A percentile compares a stretch with the other conserved stretches of the same genome.
Conservation (phyloP, 371 early-diverging fungal genomes). For the Rhizopus sp. region DNA sequence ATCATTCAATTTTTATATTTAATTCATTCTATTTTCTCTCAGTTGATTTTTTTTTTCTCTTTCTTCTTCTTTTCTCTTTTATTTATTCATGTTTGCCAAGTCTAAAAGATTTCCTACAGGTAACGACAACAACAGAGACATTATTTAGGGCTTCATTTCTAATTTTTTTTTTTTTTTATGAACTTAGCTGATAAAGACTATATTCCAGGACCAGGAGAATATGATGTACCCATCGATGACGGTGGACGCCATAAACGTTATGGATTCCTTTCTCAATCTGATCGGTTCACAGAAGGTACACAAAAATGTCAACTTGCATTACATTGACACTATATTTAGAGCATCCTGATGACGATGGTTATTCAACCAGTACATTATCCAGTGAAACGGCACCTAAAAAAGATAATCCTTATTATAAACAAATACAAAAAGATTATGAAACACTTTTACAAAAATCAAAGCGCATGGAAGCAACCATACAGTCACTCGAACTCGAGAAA, state of each 20-base stretch:
- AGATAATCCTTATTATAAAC: not conserved
- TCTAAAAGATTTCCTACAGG: slow-evolving; percentile 46
- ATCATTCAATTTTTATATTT: slow-evolving; percentile 9
- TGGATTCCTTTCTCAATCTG: slow-evolving; percentile 34
- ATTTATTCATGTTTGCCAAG: slow-evolving; percentile 41
- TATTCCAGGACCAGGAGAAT: slow-evolving; percentile 49
- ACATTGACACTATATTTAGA: not conserved
- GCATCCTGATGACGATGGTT: not conserved
- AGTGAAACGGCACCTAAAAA: not conserved
- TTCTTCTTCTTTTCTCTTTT: slow-evolving; percentile 11
- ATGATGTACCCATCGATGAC: slow-evolving; percentile 32
- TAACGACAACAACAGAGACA: slow-evolving; percentile 7
- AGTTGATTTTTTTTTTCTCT: slow-evolving; percentile 4
- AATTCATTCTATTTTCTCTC: slow-evolving; percentile 3
- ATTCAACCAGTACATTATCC: not conserved
- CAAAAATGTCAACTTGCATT: not conserved
- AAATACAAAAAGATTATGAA: slow-evolving; percentile 45
- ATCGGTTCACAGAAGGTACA: slow-evolving; percentile 27
- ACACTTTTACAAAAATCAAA: slow-evolving; percentile 32
- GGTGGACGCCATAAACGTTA: slow-evolving; percentile 27
- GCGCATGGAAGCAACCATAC: slow-evolving; percentile 30
- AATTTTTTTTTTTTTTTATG: not conserved
- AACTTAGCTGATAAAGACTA: slow-evolving; percentile 35
- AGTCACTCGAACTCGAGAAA: slow-evolving; percentile 29
- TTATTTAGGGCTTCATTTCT: not conserved